Evolutionary conservation across 306 rosid species (phyloP).

Genomic region (Argentina anserina): DNA sequence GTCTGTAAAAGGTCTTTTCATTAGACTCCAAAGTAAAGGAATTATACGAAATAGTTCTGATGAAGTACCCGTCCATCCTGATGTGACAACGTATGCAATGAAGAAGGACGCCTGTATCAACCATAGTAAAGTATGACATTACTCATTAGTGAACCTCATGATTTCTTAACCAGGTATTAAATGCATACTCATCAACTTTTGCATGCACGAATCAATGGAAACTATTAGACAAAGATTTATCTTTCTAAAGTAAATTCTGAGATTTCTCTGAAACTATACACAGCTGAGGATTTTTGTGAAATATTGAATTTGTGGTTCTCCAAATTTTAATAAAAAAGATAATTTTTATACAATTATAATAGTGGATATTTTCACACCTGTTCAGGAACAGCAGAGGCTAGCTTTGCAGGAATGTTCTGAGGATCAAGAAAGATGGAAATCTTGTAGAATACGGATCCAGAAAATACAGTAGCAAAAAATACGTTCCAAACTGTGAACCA

Average conservation of each 20-base stretch:
- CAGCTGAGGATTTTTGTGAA: background rate
- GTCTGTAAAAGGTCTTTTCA: slow-evolving; percentile 50
- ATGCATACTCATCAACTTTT: slow-evolving; percentile 11
- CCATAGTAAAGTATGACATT: slow-evolving; percentile 29
- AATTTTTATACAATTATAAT: slow-evolving; percentile 8
- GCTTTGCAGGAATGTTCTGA: slow-evolving; percentile 58
- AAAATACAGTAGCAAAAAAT: slow-evolving; percentile 86
- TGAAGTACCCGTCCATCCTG: slow-evolving; percentile 88
- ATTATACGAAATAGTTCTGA: slow-evolving; percentile 77
- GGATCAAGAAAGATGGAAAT: slow-evolving; percentile 60
- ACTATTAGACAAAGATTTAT: background rate
- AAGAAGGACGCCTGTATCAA: slow-evolving; percentile 80
- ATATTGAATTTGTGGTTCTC: slow-evolving; percentile 4
- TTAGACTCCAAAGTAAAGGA: slow-evolving; percentile 52
- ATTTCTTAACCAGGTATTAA: background rate
- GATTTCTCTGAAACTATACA: background rate
- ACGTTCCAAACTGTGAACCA: slow-evolving; percentile 95
- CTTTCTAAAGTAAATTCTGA: background rate
- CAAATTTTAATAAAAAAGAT: background rate
- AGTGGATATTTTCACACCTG: slow-evolving; percentile 59
- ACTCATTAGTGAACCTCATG: slow-evolving; percentile 16
- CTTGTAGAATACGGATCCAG: slow-evolving; percentile 65
- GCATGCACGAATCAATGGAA: slow-evolving; percentile 10
- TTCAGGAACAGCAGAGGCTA: slow-evolving; percentile 78
- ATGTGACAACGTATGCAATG: slow-evolving; percentile 86